A percentile compares a stretch with the other conserved stretches of the same genome.
These are phyloP conservation scores for Mycothermus thermophilus DNA, from an alignment of 495 filamentous ascomycete genomes.

Conservation along the genomic window DNA sequence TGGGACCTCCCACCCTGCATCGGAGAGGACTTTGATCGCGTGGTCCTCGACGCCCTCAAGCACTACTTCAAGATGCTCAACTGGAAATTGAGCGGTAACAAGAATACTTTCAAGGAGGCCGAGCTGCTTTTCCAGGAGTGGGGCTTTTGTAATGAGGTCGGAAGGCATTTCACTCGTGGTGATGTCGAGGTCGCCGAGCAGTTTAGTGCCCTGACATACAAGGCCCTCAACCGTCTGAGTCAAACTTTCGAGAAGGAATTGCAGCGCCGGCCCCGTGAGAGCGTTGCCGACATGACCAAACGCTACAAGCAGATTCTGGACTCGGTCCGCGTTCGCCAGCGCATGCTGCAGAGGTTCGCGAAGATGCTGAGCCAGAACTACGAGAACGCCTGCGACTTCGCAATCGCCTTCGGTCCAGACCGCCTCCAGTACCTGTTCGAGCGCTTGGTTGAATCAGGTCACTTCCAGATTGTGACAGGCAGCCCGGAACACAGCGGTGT, in stretches of 20 bases:
- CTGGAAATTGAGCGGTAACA: conserved; percentile 93
- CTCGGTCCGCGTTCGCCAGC: conserved; percentile 86
- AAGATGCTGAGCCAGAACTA: conserved; percentile 81
- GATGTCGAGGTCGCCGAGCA: conserved; percentile 98
- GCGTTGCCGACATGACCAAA: conserved; percentile 80
- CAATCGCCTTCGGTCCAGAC: conserved; percentile 52
- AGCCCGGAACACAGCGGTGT: conserved; percentile 57
- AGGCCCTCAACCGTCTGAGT: conserved; percentile 74
- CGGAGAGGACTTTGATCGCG: conserved; percentile 89
- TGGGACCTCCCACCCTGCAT: conserved; percentile 96
- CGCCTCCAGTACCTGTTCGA: conserved; percentile 63
- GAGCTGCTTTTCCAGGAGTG: conserved; percentile 96
- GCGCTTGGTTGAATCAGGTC: conserved; percentile 66
- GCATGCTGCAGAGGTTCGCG: conserved; percentile 64
- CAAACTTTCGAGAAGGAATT: conserved; percentile 86
- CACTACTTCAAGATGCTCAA: conserved; percentile 97
- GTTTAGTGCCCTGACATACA: conserved; percentile 85
- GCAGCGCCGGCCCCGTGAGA: conserved; percentile 66
- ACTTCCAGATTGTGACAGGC: conserved; percentile 64
- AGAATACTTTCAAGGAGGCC: conserved; percentile 97
- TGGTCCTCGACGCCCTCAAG: conserved; percentile 87
- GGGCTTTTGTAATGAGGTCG: conserved; percentile 88
- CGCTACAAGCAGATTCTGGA: conserved; percentile 90
- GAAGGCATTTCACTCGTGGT: conserved; percentile 72
- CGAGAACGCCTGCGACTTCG: conserved; percentile 92